Base-by-base conservation (phyloP, 306 rosid species). In the Prunus campanulata region DNA sequence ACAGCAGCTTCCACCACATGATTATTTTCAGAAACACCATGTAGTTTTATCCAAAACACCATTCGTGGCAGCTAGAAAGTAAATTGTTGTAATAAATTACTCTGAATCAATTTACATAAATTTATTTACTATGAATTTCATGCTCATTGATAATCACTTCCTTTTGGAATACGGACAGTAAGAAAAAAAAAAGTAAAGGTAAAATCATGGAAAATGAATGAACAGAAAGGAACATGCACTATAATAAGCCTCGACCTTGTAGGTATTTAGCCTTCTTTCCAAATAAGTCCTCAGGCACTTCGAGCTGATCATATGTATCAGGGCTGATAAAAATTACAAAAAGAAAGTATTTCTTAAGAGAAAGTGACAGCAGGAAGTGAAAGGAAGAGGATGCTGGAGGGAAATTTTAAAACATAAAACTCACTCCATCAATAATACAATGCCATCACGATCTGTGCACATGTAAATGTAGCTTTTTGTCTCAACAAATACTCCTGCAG, bases 401-500 rank as follows among this genome's bases (percentile, higher is more conserved):
- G 0, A 20, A 55, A 16, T 29, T 16, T 22, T 5, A 22, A 47
- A 24, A 59, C 22, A 32, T 77, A 74, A 35, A 79, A 92, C 97
- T 89, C 86, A 92, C 98, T 94, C 97, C 96, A 95, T 87, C 68
- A 95, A 79, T 64, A 92, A 81, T 3, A 92, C 84, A 81, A 90
- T 89, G 59, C 96, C 96, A 78, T 92, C 97, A 54, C 79, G 89
- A 74, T 95, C 98, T 46, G 80, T 90, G 85, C 97, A 94, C 98
- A 95, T 90, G 78, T 84, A 92, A 69, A 92, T 78, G 85, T 85
- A 92, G 82, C 76, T 71, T 81, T 87, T 91, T 55, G 88, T 87
- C 29, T 66, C 86, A 75, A 90, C 91, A 72, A 77, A 86, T 50
- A 88, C 90, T 80, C 82, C 97, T 94, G 95, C 85, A 86, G 78